A percentile compares a stretch with the other conserved stretches of the same genome.
Evolutionary conservation across 1,284 basidiomycete species (phyloP).

Genomic region (Ganoderma meredithae): DNA sequence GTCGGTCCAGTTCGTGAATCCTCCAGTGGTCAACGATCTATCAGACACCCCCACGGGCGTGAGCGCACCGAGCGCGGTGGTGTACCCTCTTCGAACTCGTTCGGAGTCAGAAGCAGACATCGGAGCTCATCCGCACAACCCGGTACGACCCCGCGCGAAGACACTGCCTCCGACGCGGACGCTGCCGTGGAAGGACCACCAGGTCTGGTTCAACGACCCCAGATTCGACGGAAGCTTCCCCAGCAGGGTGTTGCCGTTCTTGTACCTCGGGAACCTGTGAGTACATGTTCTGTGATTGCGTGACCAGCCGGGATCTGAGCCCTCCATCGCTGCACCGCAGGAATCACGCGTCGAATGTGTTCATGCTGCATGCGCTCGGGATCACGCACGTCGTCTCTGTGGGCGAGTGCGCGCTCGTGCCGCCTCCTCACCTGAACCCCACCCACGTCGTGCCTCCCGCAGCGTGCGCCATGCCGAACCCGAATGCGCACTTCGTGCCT

Average conservation of each 20-base stretch:
- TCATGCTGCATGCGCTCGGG: constrained; percentile 95
- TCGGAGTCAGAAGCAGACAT: constrained; percentile 32
- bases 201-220: constrained; percentile 92
- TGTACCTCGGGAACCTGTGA: constrained; percentile 95
- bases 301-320: not conserved
- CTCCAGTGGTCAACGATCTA: constrained; percentile 33
- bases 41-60: constrained; percentile 15
- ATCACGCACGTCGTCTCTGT: constrained; percentile 98
- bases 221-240: constrained; percentile 97
- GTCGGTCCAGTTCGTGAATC: constrained; percentile 57
- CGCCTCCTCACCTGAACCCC: constrained; percentile 54
- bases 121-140: constrained; percentile 15
- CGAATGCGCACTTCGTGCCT: constrained; percentile 49
- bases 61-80: constrained; percentile 35
- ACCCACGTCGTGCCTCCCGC: constrained; percentile 20
- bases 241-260: constrained; percentile 90
- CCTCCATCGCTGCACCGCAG: constrained; percentile 47
- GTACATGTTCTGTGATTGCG: constrained; percentile 44
- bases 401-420: constrained; percentile 90
- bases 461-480: constrained; percentile 37
- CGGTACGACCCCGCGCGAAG: constrained; percentile 66
- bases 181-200: constrained; percentile 72
- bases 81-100: constrained; percentile 30
- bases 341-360: constrained; percentile 93
- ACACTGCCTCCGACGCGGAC: constrained; percentile 75